Conservation (phyloP, 2,329 filamentous ascomycete species). For the Diaporthe australafricana region DNA sequence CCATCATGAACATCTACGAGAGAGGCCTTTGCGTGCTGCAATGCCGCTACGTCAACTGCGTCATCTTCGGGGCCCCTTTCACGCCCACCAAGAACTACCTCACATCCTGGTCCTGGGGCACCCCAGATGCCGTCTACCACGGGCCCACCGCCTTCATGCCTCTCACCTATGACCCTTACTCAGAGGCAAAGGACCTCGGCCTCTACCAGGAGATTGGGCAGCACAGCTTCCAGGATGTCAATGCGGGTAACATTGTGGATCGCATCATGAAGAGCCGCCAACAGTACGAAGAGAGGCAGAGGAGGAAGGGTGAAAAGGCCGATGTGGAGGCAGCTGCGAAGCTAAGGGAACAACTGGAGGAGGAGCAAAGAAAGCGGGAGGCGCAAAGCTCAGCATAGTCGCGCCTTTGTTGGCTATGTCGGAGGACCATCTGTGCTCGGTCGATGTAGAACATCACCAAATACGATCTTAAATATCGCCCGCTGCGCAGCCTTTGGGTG, state of each 20-base stretch:
- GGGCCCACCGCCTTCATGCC: conserved; percentile 95
- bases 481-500: no score
- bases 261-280: conserved; percentile 88
- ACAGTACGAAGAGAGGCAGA: conserved; percentile 91
- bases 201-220: conserved; percentile 84
- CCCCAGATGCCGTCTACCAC: conserved; percentile 88
- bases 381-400: conserved; percentile 41
- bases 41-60: conserved; percentile 90
- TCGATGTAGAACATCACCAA: no score
- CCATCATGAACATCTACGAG: conserved; percentile 99
- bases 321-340: conserved; percentile 76
- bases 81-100: conserved; percentile 85
- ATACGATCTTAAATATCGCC: no score
- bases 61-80: conserved; percentile 92
- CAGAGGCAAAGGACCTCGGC: conserved; percentile 81
- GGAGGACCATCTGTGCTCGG: no score
- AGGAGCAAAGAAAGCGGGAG: conserved; percentile 64
- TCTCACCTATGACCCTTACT: conserved; percentile 83
- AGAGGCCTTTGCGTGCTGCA: conserved; percentile 94
- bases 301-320: conserved; percentile 89
- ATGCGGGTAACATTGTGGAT: conserved; percentile 79
- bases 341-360: conserved; percentile 71
- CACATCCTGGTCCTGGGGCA: conserved; percentile 76
- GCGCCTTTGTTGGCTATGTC: not conserved
- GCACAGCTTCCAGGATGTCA: conserved; percentile 85